These are phyloP conservation scores for Lentinula aciculospora DNA, from an alignment of 768 basidiomycete species.

Conservation along the genomic window DNA sequence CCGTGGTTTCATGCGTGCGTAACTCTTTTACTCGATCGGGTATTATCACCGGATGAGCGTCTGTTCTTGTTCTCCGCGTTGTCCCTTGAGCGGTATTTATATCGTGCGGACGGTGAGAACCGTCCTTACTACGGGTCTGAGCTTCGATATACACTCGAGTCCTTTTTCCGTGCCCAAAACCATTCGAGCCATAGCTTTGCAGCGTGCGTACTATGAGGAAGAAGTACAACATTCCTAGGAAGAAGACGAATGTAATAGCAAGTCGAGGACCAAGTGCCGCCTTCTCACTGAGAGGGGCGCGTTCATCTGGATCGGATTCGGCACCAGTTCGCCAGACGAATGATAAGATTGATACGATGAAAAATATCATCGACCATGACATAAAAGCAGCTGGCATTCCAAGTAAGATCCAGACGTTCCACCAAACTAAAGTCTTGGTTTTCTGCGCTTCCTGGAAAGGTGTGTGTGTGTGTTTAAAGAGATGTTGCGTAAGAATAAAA, in stretches of 20 bases:
- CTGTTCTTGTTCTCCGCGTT: not conserved
- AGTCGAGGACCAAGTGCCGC: constrained; percentile 49
- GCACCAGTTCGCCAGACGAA: constrained; percentile 66
- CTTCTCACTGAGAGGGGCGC: constrained; percentile 27
- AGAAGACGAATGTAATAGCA: constrained; percentile 46
- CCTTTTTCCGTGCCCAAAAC: not conserved
- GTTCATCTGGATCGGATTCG: constrained; percentile 28
- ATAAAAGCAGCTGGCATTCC: constrained; percentile 50
- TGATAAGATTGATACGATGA: constrained; percentile 55
- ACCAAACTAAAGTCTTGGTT: constrained; percentile 13
- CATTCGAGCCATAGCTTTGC: constrained; percentile 42
- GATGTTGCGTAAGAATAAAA: not conserved
- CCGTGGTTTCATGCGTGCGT: not conserved
- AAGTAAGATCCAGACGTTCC: constrained; percentile 56
- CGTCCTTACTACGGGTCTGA: not conserved
- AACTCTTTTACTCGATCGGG: not conserved
- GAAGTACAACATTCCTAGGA: constrained; percentile 58
- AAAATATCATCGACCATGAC: constrained; percentile 60
- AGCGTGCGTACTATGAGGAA: constrained; percentile 57
- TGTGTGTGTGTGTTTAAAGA: not conserved
- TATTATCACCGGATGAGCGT: not conserved
- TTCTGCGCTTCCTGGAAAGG: constrained; percentile 24
- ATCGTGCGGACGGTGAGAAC: not conserved
- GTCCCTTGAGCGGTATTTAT: not conserved
- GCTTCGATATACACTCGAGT: not conserved